phyloP scores from a whole-genome alignment of 176 grass and related monocot species.

The Oryza brachyantha region DNA sequence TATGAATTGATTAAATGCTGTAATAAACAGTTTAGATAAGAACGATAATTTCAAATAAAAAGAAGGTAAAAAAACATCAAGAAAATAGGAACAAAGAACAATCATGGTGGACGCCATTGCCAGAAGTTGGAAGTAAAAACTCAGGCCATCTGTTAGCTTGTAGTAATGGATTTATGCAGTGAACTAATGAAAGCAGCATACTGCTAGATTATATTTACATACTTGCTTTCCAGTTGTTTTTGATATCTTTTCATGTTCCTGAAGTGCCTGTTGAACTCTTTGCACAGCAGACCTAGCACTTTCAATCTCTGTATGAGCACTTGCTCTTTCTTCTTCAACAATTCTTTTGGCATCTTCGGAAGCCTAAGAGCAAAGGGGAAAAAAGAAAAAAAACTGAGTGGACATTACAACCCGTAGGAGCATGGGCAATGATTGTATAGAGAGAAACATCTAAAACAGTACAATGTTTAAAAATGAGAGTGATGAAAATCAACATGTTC shows the following conservation, averaged over 20 bases:
- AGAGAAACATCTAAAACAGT: neutral
- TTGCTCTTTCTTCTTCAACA: slow-evolving; percentile 84
- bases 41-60: slow-evolving; percentile 11
- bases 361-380: slow-evolving; percentile 48
- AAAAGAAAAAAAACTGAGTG: slow-evolving; percentile 9
- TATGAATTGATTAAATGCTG: slow-evolving; percentile 6
- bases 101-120: neutral
- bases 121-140: slow-evolving; percentile 3
- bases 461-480: neutral
- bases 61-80: slow-evolving; percentile 11
- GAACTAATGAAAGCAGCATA: neutral
- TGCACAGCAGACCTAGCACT: slow-evolving; percentile 57
- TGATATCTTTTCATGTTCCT: slow-evolving; percentile 62
- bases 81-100: neutral
- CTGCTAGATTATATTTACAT: neutral
- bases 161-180: slow-evolving; percentile 24
- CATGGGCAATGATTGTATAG: neutral
- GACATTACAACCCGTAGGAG: neutral
- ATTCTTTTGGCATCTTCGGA: slow-evolving; percentile 90
- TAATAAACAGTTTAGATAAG: neutral
- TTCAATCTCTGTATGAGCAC: slow-evolving; percentile 72
- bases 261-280: slow-evolving; percentile 80
- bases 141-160: neutral
- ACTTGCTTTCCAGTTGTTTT: slow-evolving; percentile 64
- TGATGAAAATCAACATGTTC: neutral